phyloP scores from a whole-genome alignment of 495 filamentous ascomycete genomes.

The Talaromyces nanjingensis region DNA sequence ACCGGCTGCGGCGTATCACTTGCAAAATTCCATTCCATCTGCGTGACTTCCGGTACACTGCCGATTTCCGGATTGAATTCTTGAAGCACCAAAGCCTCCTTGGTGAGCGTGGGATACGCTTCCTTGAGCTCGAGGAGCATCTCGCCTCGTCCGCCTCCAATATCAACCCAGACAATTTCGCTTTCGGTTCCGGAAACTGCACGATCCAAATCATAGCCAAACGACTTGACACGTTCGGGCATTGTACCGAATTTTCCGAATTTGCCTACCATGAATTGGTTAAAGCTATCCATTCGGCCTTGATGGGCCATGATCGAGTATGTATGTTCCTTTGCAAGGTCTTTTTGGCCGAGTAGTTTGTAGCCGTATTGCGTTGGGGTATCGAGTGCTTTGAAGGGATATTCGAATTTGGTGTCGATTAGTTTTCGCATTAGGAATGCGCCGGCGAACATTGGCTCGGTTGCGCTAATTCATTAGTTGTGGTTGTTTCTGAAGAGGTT shows the following conservation, averaged over 20 bases:
- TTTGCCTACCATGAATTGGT: conserved; percentile 34
- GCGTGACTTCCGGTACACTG: conserved; percentile 18
- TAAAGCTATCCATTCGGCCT: conserved; percentile 36
- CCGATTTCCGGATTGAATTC: conserved; percentile 31
- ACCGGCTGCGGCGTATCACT: conserved; percentile 25
- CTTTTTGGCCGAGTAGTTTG: conserved; percentile 22
- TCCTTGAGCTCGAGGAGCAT: conserved; percentile 38
- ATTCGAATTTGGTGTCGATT: conserved; percentile 24
- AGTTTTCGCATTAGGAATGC: conserved; percentile 33
- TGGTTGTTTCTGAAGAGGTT: not conserved
- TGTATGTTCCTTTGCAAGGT: conserved; percentile 24
- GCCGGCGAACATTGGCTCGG: conserved; percentile 27
- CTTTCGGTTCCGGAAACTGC: conserved; percentile 21
- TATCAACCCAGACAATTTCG: conserved; percentile 40
- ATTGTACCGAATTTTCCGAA: conserved; percentile 26
- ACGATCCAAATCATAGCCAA: conserved; percentile 25
- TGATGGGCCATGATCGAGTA: conserved; percentile 32
- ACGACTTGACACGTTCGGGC: conserved; percentile 19
- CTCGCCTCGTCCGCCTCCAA: conserved; percentile 48
- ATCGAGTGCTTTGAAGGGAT: conserved; percentile 27
- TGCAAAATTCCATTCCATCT: conserved; percentile 33
- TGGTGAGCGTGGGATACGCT: conserved; percentile 29
- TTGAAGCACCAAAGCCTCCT: conserved; percentile 40
- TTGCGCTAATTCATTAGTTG: conserved; percentile 18
- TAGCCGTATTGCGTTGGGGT: conserved; percentile 32